Base-by-base conservation (phyloP, 1,284 basidiomycete genomes). In the Trametes pubescens region DNA sequence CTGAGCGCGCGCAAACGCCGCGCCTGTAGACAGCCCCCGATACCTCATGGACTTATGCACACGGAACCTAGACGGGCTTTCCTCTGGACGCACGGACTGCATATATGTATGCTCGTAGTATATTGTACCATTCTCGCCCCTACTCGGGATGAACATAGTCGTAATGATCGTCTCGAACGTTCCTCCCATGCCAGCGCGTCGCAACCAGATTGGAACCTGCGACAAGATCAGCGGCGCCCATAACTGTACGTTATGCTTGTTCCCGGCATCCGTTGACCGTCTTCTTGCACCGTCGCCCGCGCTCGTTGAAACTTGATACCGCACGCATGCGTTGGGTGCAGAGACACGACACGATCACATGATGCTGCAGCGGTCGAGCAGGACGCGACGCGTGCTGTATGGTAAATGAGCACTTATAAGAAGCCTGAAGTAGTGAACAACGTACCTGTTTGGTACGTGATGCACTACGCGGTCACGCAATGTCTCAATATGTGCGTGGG, bases 1-100 rank as follows among this genome's bases (percentile, higher is more conserved):
- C 54, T 6, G 79, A 79, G 43, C 79, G 76, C 37, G 65, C 78
- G 8, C 79, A 77, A 47, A 64, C 76, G 1, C 82, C 83, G 26
- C 81, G 73, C 55, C 59, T 77, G 59, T 78, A 70, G 61, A 40
- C n/a, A 14, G 24, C 22, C 38, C 34, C 24, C 22, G 11, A 26
- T 49, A 54, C 52, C 47, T 11, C 24, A 26, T 32, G 57, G 57
- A 59, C 64, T 57, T 59, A 18, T 26, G 26, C 46, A 44, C 26
- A 34, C 49, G 34, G 29, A 43, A 35, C 22, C 16, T 59, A 65
- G 64, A 65, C 35, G 59, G 38, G 57, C 64, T 44, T 38, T 55
- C 46, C n/a, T 37, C 38, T 26, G 58, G 51, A 57, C 40, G 46
- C 38, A 60, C 64, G 67, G 67, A 68, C 67, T 64, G 60, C 60